Percentiles rank a stretch among this genome's conserved stretches.
Conservation (phyloP, 768 basidiomycete species). For the Vararia minispora region DNA sequence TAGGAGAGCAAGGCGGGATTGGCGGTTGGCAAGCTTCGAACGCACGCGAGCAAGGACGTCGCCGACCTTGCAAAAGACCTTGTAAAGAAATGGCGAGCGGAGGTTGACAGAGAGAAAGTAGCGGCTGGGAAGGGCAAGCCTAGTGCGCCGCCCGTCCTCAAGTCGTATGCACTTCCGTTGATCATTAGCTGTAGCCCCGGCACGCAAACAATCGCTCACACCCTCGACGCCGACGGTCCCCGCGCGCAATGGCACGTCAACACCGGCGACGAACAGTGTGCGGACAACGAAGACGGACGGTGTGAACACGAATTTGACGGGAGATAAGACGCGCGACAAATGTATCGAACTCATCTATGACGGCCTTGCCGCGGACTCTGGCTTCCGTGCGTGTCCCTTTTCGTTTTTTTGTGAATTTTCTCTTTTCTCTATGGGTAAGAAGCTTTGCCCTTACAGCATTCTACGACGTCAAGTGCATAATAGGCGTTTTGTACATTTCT, state of each 20-base stretch:
- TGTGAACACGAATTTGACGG: constrained; percentile 39
- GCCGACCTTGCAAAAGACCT: constrained; percentile 81
- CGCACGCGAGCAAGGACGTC: constrained; percentile 60
- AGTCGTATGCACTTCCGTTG: constrained; percentile 22
- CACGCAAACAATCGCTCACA: constrained; percentile 3
- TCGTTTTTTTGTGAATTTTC: background rate
- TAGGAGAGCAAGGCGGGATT: constrained; percentile 89
- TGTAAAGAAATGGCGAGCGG: constrained; percentile 85
- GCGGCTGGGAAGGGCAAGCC: constrained; percentile 28
- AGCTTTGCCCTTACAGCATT: constrained; percentile 12
- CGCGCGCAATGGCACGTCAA: constrained; percentile 5
- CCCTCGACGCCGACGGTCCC: constrained; percentile 17
- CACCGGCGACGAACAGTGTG: constrained; percentile 20
- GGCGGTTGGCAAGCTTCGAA: constrained; percentile 84
- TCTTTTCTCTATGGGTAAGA: constrained; percentile 5
- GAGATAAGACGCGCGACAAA: constrained; percentile 74
- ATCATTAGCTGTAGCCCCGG: background rate
- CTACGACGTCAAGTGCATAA: too few relatives aligned
- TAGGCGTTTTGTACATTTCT: too few relatives aligned
- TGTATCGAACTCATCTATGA: constrained; percentile 89
- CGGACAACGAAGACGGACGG: constrained; percentile 68
- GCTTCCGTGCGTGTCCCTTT: constrained; percentile 57
- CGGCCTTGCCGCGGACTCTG: constrained; percentile 76
- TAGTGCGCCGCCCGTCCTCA: constrained; percentile 21
- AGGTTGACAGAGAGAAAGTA: constrained; percentile 56